Conservation (phyloP, 257 asterid genomes). For the Mentha longifolia region DNA sequence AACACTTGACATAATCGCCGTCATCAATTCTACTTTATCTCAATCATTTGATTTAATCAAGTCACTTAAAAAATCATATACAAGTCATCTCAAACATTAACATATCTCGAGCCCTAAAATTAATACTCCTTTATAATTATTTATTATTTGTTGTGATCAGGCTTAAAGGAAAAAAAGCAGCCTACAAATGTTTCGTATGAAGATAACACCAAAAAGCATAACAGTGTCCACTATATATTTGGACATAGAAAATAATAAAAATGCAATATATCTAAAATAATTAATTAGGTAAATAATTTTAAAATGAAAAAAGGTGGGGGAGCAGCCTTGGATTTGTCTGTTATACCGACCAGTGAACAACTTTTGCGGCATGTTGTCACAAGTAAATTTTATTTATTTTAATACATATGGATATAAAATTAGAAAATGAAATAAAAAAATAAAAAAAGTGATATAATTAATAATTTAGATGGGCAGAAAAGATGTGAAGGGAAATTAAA, state of each 20-base stretch:
- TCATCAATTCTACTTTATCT: neutral
- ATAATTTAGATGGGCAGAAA: conserved; percentile 36
- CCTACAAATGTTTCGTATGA: conserved; percentile 32
- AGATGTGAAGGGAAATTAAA: conserved; percentile 40
- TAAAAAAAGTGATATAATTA: neutral
- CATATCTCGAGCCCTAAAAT: conserved; percentile 46
- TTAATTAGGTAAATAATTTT: neutral
- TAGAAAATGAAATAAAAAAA: neutral
- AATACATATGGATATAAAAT: neutral
- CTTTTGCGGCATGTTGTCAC: conserved; percentile 67
- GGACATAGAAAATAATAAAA: conserved; percentile 14
- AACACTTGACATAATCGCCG: neutral
- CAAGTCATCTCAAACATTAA: conserved; percentile 13
- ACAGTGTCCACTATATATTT: conserved; percentile 32
- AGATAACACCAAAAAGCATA: conserved; percentile 40
- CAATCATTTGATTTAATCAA: conserved; percentile 18
- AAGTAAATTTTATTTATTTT: conserved; percentile 10
- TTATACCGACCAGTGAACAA: conserved; percentile 53
- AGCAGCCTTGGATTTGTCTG: conserved; percentile 53
- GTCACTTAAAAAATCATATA: neutral
- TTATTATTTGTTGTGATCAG: conserved; percentile 6
- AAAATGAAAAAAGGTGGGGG: conserved; percentile 30
- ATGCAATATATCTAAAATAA: neutral
- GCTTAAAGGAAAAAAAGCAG: conserved; percentile 35
- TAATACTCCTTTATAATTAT: conserved; percentile 13